Base-by-base conservation (phyloP, 768 basidiomycete genomes). In the Naematelia aurantialba region DNA sequence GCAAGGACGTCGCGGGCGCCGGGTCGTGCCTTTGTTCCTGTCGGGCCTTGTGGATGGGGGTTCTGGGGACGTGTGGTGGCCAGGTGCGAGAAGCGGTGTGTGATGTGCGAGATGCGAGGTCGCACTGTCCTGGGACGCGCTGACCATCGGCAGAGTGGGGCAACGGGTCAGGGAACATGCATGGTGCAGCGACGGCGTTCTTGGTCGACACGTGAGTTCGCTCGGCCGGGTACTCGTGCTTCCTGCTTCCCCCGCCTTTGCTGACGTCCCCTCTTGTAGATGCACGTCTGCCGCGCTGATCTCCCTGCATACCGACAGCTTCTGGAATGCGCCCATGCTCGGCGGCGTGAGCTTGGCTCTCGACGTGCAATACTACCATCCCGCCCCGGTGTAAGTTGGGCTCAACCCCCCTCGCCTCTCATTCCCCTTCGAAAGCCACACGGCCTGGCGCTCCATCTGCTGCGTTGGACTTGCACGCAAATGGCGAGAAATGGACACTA, bases 281-380 rank as follows among this genome's bases (percentile, higher is more conserved):
- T 72, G 70, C 45, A 68, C 70, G 11, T 67, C 68, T 0, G 70
- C 68, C 11, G 52, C 64, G 3, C 25, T 72, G 1, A 54, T 69
- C 31, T 60, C 60, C 1, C 55, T 67, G 1, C 58, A 54, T 12
- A 67, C 70, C n/a, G 63, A 65, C 3, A 62, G 45, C 4, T 72
- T 72, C 55, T 72, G 70, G 70, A 68, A 68, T 46, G 49, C 53
- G 46, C 70, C 70, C n/a, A 57, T 65, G 49, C 29, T 61, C 12
- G 47, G 54, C 12, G 70, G 70, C 12, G 66, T 69, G 1, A 63
- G 65, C 4, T 39, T 67, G 2, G 52, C 60, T 10, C 58, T 72
- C 44, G 62, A 72, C 39, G 48, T 68, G 19, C 52, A 65, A 46
- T 72, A 65, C 45, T 26, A 63, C 14, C 63, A 69, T 51, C 61